Evolutionary conservation across 129 eudicot species (phyloP).

Genomic region (Cynara cardunculus): DNA sequence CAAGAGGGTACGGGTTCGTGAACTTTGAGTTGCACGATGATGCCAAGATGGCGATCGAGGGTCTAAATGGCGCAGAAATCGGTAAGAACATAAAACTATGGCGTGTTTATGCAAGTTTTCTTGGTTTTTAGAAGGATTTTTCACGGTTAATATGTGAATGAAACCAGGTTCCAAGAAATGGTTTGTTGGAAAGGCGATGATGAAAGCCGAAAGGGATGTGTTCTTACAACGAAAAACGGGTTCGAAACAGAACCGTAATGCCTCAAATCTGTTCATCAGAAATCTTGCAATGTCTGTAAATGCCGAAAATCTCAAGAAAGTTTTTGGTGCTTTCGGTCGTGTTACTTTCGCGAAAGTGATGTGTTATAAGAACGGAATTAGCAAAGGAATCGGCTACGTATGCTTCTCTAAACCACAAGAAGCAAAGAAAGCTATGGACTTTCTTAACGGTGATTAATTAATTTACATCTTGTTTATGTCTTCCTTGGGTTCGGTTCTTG

Average conservation of each 20-base stretch:
- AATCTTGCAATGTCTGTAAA: slow-evolving; percentile 34
- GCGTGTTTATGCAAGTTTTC: neutral
- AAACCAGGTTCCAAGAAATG: slow-evolving; percentile 39
- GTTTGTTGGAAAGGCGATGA: slow-evolving; percentile 47
- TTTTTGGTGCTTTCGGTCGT: slow-evolving; percentile 37
- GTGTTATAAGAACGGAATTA: slow-evolving; percentile 32
- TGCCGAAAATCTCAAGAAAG: slow-evolving; percentile 26
- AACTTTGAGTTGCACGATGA: slow-evolving; percentile 24
- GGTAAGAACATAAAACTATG: slow-evolving; percentile 18
- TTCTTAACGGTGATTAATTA: slow-evolving; percentile 30
- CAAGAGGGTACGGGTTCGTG: slow-evolving; percentile 39
- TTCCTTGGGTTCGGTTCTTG: no score
- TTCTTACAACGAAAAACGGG: slow-evolving; percentile 6
- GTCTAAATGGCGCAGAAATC: slow-evolving; percentile 25
- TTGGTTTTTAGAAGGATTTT: neutral
- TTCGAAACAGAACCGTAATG: slow-evolving; percentile 1
- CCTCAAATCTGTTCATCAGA: slow-evolving; percentile 26
- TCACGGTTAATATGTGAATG: neutral
- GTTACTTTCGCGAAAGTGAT: slow-evolving; percentile 41
- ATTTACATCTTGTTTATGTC: neutral
- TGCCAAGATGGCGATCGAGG: slow-evolving; percentile 30
- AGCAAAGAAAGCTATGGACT: slow-evolving; percentile 37
- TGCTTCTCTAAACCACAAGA: slow-evolving; percentile 35
- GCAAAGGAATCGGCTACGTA: slow-evolving; percentile 42
- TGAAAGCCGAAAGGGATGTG: slow-evolving; percentile 34